Conservation (phyloP, 495 filamentous ascomycete species). For the Penicillium lividum region DNA sequence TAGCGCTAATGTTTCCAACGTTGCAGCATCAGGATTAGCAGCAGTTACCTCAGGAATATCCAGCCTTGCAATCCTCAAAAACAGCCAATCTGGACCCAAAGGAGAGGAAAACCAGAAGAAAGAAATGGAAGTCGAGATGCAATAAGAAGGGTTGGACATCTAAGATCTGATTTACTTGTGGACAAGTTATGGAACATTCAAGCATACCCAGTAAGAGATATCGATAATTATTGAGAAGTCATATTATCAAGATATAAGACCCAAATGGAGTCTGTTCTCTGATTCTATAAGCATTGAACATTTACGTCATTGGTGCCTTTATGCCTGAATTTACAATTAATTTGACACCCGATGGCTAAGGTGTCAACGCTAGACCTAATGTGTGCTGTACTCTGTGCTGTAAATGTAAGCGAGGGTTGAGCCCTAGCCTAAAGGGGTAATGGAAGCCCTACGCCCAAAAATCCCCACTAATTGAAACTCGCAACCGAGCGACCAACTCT, state of each 20-base stretch:
- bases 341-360: background rate
- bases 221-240: background rate
- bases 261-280: background rate
- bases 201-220: background rate
- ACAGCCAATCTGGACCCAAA: conserved; percentile 23
- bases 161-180: background rate
- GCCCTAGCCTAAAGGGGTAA: conserved; percentile 41
- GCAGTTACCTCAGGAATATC: conserved; percentile 46
- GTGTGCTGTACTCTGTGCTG: conserved; percentile 13
- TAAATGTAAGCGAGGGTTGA: conserved; percentile 45
- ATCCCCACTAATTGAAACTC: conserved; percentile 47
- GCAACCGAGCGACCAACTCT: conserved; percentile 38
- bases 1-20: conserved; percentile 24
- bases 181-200: background rate
- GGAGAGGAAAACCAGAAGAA: conserved; percentile 18
- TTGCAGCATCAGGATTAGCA: conserved; percentile 35
- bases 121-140: conserved; percentile 41
- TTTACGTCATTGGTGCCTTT: conserved; percentile 16
- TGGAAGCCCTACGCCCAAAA: conserved; percentile 43
- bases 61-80: conserved; percentile 37
- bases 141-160: background rate
- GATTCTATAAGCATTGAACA: background rate
- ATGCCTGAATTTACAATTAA: conserved; percentile 5
- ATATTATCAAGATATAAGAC: background rate
- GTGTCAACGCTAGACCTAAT: conserved; percentile 19